Conservation (phyloP, 2,329 filamentous ascomycete species). For the Cyphellophora europaea region DNA sequence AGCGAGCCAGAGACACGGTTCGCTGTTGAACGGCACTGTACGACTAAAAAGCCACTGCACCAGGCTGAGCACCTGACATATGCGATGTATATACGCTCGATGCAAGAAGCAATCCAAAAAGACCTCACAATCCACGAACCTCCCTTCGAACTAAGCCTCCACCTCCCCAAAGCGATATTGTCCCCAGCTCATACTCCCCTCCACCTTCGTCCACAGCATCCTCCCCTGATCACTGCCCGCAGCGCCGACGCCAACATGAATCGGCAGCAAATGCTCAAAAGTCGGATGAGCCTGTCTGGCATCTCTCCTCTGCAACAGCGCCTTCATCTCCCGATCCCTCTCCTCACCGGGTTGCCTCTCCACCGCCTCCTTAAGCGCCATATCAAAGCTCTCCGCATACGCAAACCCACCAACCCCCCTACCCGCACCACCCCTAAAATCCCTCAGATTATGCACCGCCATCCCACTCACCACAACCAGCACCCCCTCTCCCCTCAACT, state of each 20-base stretch:
- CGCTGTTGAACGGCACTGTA: too few species aligned
- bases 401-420: conserved; percentile 36
- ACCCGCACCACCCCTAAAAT: conserved; percentile 34
- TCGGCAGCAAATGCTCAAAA: conserved; percentile 53
- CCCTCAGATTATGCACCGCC: conserved; percentile 62
- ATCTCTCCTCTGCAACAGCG: conserved; percentile 41
- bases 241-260: conserved; percentile 49
- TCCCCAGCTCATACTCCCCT: conserved; percentile 46
- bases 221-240: conserved; percentile 39
- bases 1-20: too few species aligned
- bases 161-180: conserved; percentile 41
- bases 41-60: too few species aligned
- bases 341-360: conserved; percentile 32
- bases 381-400: conserved; percentile 56
- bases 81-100: conserved; percentile 13
- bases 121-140: not conserved
- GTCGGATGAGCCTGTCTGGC: conserved; percentile 54
- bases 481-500: conserved; percentile 58
- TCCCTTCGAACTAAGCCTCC: conserved; percentile 4
- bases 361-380: conserved; percentile 57
- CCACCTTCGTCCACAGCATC: conserved; percentile 38
- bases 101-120: conserved; percentile 1
- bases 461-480: conserved; percentile 64
- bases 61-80: conserved; percentile 4
- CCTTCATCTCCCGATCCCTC: conserved; percentile 34